Evolutionary conservation across 2,329 filamentous ascomycete genomes (phyloP).

Genomic region (Ophiosphaerella narmari): DNA sequence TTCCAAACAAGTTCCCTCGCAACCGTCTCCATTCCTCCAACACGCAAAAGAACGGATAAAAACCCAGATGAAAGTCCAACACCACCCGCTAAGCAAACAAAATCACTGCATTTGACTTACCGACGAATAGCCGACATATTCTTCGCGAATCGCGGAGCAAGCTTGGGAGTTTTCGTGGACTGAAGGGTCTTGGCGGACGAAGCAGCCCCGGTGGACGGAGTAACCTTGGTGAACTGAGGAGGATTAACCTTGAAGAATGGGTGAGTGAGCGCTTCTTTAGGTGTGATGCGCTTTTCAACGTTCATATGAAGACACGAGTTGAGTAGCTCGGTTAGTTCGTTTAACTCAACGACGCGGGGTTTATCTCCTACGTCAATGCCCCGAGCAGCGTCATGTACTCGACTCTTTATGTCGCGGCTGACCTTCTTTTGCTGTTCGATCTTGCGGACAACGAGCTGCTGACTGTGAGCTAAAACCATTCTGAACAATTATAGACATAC

Average conservation of each 20-base stretch:
- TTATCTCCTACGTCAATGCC: conserved; percentile 67
- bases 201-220: too few relatives aligned
- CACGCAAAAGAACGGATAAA: neutral
- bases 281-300: conserved; percentile 88
- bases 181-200: neutral
- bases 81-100: neutral
- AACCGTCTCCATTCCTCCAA: neutral
- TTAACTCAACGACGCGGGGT: conserved; percentile 73
- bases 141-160: neutral
- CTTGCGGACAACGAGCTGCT: conserved; percentile 68
- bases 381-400: conserved; percentile 72
- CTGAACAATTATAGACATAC: conserved; percentile 17
- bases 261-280: conserved; percentile 83
- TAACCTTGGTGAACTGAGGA: too few relatives aligned
- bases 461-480: conserved; percentile 11
- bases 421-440: conserved; percentile 67
- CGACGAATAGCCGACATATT: conserved; percentile 19
- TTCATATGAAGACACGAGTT: conserved; percentile 89
- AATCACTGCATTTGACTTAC: conserved; percentile 12
- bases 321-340: conserved; percentile 82
- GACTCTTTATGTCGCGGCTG: conserved; percentile 72
- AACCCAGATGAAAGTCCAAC: neutral
- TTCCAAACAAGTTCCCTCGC: neutral
- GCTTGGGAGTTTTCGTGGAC: too few relatives aligned
- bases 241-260: conserved; percentile 70